phyloP scores from a whole-genome alignment of 345 rosid species.

The Geranium rotundifolium region DNA sequence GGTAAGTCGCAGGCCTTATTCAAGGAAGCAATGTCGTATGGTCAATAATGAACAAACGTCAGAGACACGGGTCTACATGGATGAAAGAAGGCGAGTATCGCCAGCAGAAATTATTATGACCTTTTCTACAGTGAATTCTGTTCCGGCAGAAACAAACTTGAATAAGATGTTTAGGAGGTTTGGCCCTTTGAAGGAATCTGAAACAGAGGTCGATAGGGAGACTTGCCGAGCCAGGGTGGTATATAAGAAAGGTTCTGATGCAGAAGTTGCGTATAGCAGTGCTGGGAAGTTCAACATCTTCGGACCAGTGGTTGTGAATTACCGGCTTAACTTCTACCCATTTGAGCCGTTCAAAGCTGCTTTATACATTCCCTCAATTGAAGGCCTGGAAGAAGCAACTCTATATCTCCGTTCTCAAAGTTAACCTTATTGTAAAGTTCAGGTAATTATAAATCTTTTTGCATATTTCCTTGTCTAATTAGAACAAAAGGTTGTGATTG shows the following conservation, averaged over 20 bases:
- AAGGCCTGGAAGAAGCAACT: constrained; percentile 26
- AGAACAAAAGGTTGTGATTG: too few relatives aligned
- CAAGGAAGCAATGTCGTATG: constrained; percentile 47
- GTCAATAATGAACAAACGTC: constrained; percentile 21
- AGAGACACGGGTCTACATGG: constrained; percentile 36
- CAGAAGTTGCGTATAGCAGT: constrained; percentile 65
- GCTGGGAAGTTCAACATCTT: constrained; percentile 67
- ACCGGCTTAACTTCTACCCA: constrained; percentile 54
- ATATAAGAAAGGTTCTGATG: constrained; percentile 60
- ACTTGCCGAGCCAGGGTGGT: constrained; percentile 76
- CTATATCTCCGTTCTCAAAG: too few relatives aligned
- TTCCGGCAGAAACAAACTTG: constrained; percentile 44
- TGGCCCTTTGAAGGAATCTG: constrained; percentile 64
- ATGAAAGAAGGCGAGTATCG: constrained; percentile 24
- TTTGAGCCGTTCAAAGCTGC: constrained; percentile 48
- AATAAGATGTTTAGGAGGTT: constrained; percentile 78
- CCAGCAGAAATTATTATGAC: constrained; percentile 78
- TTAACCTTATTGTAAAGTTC: too few relatives aligned
- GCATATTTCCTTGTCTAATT: too few relatives aligned
- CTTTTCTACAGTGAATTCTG: constrained; percentile 46
- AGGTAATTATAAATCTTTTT: too few relatives aligned
- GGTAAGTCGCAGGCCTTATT: constrained; percentile 45
- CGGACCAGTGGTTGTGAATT: constrained; percentile 48
- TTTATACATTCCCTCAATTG: constrained; percentile 10
- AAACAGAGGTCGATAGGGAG: constrained; percentile 64